Conservation (phyloP, 495 filamentous ascomycete species). For the Mycothermus thermophilus region DNA sequence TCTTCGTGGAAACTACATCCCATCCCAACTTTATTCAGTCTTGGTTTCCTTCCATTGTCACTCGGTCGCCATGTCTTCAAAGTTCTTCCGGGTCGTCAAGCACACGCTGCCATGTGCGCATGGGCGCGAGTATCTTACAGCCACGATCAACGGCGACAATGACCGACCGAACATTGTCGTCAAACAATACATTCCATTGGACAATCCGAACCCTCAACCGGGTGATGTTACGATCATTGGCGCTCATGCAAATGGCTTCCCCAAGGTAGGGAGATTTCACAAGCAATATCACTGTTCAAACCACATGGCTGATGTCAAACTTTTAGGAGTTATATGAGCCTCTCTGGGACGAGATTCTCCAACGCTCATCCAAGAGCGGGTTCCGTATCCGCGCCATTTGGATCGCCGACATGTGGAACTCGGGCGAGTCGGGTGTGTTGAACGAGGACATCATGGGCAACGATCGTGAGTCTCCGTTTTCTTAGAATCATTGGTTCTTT, state of each 20-base stretch:
- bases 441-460: conserved; percentile 65
- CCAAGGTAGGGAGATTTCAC: conserved; percentile 43
- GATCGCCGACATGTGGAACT: conserved; percentile 70
- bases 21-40: neutral
- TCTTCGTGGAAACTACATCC: no score
- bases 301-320: no score
- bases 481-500: neutral
- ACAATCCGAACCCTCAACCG: conserved; percentile 46
- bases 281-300: no score
- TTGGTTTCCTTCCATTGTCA: neutral
- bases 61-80: neutral
- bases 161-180: conserved; percentile 51
- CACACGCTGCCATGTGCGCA: conserved; percentile 54
- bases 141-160: conserved; percentile 48
- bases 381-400: conserved; percentile 67
- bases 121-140: conserved; percentile 56
- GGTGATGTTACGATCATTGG: conserved; percentile 76
- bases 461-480: conserved; percentile 44
- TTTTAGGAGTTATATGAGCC: conserved; percentile 73
- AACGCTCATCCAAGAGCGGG: conserved; percentile 29
- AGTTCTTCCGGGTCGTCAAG: conserved; percentile 30
- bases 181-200: conserved; percentile 70
- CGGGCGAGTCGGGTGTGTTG: conserved; percentile 60
- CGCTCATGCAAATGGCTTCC: conserved; percentile 77
- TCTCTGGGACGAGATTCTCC: conserved; percentile 64